These are phyloP conservation scores for Pelargonium citronellum DNA, from an alignment of 441 rosid species.

Conservation along the genomic window DNA sequence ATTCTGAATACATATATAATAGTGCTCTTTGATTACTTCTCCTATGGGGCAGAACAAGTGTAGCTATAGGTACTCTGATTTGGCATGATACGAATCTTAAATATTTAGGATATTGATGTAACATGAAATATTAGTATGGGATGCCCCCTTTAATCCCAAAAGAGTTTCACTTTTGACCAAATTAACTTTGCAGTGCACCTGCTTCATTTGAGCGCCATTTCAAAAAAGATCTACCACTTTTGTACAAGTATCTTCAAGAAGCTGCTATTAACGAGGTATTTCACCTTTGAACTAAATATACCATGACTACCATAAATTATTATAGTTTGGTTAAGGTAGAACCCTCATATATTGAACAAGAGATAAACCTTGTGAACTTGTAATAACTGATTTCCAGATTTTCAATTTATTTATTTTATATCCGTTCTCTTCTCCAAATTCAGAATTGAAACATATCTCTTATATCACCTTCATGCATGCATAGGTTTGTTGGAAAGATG, in stretches of 20 bases:
- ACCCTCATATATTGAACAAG: background rate
- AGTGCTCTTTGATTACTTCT: too few species aligned
- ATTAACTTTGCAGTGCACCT: constrained; percentile 51
- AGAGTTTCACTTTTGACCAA: background rate
- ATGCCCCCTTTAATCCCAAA: background rate
- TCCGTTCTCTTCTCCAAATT: background rate
- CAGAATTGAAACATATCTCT: background rate
- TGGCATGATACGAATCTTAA: too few species aligned
- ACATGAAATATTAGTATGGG: background rate
- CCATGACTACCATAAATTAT: background rate
- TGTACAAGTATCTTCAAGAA: constrained; percentile 63
- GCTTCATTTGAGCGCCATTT: constrained; percentile 64
- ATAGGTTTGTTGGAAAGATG: constrained; percentile 82
- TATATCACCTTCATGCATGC: constrained; percentile 5
- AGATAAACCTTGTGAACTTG: background rate
- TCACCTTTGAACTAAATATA: background rate
- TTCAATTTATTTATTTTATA: background rate
- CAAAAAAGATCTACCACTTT: constrained; percentile 47
- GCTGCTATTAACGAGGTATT: constrained; percentile 63
- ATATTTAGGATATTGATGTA: too few species aligned
- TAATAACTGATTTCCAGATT: background rate
- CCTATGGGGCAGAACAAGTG: too few species aligned
- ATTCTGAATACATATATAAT: background rate
- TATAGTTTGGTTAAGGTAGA: background rate
- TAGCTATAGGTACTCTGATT: too few species aligned